Conservation (phyloP, 1,284 basidiomycete genomes). For the Trichosporon ovoides region DNA sequence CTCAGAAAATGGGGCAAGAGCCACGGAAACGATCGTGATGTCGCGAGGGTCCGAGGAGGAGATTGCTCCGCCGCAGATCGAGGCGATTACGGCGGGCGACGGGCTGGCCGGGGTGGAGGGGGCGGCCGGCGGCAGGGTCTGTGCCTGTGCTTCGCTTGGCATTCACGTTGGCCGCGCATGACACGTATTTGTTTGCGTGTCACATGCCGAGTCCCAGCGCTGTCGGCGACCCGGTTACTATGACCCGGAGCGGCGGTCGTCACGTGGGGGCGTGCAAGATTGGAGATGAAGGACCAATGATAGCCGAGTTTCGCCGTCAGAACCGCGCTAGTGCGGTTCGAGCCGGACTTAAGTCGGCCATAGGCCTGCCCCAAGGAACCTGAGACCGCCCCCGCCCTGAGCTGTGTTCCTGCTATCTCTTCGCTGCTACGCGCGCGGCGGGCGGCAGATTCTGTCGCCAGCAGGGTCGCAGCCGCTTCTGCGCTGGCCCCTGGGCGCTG, state of each 20-base stretch:
- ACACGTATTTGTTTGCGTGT: background rate
- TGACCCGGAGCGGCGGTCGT: background rate
- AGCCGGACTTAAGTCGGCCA: background rate
- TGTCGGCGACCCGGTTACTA: slow-evolving; percentile 1
- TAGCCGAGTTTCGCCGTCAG: slow-evolving; percentile 4
- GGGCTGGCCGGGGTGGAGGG: background rate
- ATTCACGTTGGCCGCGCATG: background rate
- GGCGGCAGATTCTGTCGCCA: background rate
- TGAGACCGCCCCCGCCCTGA: background rate
- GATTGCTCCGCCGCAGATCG: too few relatives aligned
- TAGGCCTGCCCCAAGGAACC: slow-evolving; percentile 3
- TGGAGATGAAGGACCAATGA: background rate
- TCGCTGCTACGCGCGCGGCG: too few relatives aligned
- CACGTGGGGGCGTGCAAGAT: background rate
- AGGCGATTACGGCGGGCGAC: too few relatives aligned
- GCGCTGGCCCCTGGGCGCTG: background rate
- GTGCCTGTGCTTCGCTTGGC: background rate
- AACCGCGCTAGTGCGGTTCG: slow-evolving; percentile 3
- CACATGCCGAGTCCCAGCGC: background rate
- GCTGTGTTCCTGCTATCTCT: too few relatives aligned
- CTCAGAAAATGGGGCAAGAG: too few relatives aligned
- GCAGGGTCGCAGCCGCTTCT: background rate
- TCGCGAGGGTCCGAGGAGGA: too few relatives aligned
- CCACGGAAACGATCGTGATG: too few relatives aligned
- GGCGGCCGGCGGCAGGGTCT: background rate